Evolutionary conservation across 129 eudicot genomes (phyloP).

Genomic region (Flaveria bidentis): DNA sequence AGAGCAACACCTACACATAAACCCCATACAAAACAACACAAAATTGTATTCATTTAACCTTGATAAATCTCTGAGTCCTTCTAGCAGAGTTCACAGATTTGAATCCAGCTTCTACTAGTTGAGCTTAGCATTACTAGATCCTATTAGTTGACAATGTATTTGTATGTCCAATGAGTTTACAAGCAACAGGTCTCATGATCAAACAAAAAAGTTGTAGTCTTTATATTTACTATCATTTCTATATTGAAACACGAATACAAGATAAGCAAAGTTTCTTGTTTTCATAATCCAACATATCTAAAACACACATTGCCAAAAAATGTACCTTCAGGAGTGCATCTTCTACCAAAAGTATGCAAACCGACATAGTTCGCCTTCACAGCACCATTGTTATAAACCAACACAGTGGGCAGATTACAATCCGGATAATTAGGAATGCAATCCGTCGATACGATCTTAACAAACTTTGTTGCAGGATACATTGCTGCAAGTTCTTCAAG

Average conservation of each 20-base stretch:
- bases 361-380: constrained; percentile 90
- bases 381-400: constrained; percentile 82
- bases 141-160: background rate
- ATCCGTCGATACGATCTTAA: constrained; percentile 79
- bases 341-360: constrained; percentile 64
- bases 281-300: no score
- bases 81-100: background rate
- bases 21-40: background rate
- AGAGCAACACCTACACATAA: constrained; percentile 68
- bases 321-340: constrained; percentile 95
- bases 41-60: background rate
- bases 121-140: background rate
- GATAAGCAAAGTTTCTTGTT: no score
- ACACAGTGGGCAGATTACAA: constrained; percentile 78
- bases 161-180: background rate
- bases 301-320: background rate
- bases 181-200: background rate
- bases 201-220: background rate
- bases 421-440: constrained; percentile 96
- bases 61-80: background rate
- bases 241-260: background rate
- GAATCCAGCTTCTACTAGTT: background rate
- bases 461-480: constrained; percentile 90
- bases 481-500: constrained; percentile 72
- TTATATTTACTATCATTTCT: background rate